Percentiles rank a stretch among this genome's conserved stretches.
Evolutionary conservation across 1,139 yeast species (phyloP).

Genomic region (Candida pseudoviswanathii): DNA sequence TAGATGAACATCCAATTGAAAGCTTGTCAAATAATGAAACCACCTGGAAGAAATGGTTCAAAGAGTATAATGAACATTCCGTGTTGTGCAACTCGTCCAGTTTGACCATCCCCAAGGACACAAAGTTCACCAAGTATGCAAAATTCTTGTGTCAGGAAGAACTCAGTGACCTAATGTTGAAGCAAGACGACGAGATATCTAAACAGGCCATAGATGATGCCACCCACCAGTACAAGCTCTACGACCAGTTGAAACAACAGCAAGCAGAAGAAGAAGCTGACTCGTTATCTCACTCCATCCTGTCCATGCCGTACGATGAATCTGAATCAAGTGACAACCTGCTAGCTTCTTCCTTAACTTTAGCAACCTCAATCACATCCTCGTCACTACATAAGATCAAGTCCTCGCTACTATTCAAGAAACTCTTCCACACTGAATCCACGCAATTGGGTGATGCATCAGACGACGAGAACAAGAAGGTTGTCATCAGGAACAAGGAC

Average conservation of each 20-base stretch:
- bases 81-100: conserved; percentile 29
- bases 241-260: conserved; percentile 23
- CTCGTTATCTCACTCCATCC: conserved; percentile 16
- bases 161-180: conserved; percentile 20
- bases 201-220: conserved; percentile 24
- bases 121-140: conserved; percentile 3
- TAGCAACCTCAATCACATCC: conserved; percentile 34
- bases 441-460: neutral
- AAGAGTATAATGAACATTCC: conserved; percentile 29
- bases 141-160: conserved; percentile 9
- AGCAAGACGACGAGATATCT: conserved; percentile 37
- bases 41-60: conserved; percentile 42
- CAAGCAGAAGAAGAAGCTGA: conserved; percentile 28
- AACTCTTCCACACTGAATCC: conserved; percentile 22
- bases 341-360: conserved; percentile 41
- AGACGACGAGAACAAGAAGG: conserved; percentile 15
- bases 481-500: conserved; percentile 11
- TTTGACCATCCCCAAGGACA: conserved; percentile 4
- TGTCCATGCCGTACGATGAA: conserved; percentile 19
- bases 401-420: conserved; percentile 37
- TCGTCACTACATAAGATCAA: conserved; percentile 34
- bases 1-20: conserved; percentile 30
- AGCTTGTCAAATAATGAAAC: conserved; percentile 24
- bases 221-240: conserved; percentile 11
- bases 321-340: conserved; percentile 28